Evolutionary conservation across 305 asterid genomes (phyloP), one percentile per base, ranked within the genome.

Genomic region (Plantago coronopus): DNA sequence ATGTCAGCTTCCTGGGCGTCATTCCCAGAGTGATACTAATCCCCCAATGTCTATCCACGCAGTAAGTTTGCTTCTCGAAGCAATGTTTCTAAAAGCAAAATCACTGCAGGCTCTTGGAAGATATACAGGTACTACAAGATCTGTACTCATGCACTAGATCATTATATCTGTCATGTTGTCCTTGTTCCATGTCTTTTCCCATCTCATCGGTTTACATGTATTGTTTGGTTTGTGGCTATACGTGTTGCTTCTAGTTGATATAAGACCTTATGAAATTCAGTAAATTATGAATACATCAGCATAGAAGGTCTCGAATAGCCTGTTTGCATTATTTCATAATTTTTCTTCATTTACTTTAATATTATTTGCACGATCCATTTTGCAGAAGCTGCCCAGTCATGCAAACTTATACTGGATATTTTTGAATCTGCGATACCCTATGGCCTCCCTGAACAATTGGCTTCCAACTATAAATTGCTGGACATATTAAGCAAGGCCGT

Each of bases 371-470:
- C 69, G 59, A 16, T 34, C 43, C 10, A 54, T 61, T 68, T 55
- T 65, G 76, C 87, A 87, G 96, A 91, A 70, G 96, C 98, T 59
- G 93, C 98, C 53, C 82, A 86, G 67, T 76, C 96, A 40, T 91
- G 98, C 69, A 76, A 76, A 70, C 77, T 76, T 56, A 88, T 91
- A 57, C 61, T 86, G 73, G 95, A 91, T 64, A 83, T 95, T 10
- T 82, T 88, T 42, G 96, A 88, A 80, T 81, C 90, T 42, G 79
- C 90, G 54, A 69, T 76, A 13, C 96, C 95, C 7, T 83, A 81
- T 15, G 96, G 95, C 64, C 63, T 91, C 66, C 81, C 93, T 4
- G 88, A 83, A 65, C 77, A 43, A 49, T 69, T 86, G 40, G 76
- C 85, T 51, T 68, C 83, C 15, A 91, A 91, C 59, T 66, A 73